Conservation (phyloP, 73 alveolate genomes). For the Paramecium caudatum region DNA sequence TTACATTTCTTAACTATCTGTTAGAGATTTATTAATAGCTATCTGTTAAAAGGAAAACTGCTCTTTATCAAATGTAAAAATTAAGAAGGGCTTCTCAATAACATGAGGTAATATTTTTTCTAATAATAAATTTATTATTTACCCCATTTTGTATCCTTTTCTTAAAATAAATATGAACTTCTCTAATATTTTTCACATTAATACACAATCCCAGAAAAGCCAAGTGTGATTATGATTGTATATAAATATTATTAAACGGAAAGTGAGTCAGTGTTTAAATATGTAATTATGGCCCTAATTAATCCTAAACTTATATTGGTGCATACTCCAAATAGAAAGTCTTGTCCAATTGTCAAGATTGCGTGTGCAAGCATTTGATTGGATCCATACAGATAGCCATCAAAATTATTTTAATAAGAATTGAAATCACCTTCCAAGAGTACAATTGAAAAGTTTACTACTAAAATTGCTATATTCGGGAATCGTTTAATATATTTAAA, state of each 20-base stretch:
- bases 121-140: not conserved
- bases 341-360: not conserved
- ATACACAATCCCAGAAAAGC: not conserved
- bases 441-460: not conserved
- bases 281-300: not conserved
- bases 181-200: not conserved
- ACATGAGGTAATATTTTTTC: conserved; percentile 10
- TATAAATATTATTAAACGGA: conserved; percentile 1
- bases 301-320: not conserved
- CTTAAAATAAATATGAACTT: conserved; percentile 23
- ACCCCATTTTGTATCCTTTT: conserved; percentile 38
- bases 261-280: not conserved
- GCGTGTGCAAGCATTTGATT: conserved; percentile 31
- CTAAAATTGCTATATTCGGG: not conserved
- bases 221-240: not conserved
- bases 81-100: not conserved
- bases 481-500: not conserved
- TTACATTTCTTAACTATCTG: not conserved
- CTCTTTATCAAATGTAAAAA: not conserved
- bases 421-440: not conserved
- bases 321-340: not conserved
- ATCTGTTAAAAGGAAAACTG: not conserved
- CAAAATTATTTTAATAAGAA: not conserved
- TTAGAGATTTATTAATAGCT: not conserved
- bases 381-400: not conserved